These are phyloP conservation scores for Microascus cirrosus DNA, from an alignment of 2,329 filamentous ascomycete genomes.

Conservation along the genomic window DNA sequence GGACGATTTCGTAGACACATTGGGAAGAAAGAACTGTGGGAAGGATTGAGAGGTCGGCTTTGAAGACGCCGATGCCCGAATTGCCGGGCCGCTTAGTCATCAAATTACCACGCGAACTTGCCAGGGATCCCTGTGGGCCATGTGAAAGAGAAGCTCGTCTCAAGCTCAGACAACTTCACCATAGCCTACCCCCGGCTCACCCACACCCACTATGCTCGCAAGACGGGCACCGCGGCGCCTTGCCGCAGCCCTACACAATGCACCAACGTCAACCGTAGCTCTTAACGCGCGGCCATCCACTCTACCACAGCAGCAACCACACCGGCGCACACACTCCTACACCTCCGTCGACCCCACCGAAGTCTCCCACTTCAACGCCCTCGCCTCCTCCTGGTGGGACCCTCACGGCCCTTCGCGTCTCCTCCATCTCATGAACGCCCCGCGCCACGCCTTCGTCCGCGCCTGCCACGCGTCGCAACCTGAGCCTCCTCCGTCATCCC, in stretches of 20 bases:
- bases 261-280: neutral
- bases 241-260: neutral
- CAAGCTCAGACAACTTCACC: neutral
- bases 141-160: neutral
- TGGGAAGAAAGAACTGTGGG: neutral
- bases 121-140: no score
- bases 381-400: constrained; percentile 96
- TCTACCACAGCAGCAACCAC: neutral
- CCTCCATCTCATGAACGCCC: constrained; percentile 94
- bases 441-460: constrained; percentile 85
- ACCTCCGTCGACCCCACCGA: constrained; percentile 80
- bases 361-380: constrained; percentile 86
- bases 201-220: neutral
- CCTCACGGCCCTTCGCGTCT: constrained; percentile 84
- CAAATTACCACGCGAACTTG: neutral
- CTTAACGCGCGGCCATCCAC: neutral
- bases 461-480: constrained; percentile 50
- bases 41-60: neutral
- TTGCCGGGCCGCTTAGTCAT: neutral
- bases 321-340: constrained; percentile 17
- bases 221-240: constrained; percentile 1
- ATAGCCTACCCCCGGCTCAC: neutral
- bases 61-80: neutral
- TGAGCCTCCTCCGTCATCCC: constrained; percentile 20
- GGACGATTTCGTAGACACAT: neutral